These are phyloP conservation scores for Colletotrichum sp. DNA, from an alignment of 2,329 filamentous ascomycete genomes.

Conservation along the genomic window DNA sequence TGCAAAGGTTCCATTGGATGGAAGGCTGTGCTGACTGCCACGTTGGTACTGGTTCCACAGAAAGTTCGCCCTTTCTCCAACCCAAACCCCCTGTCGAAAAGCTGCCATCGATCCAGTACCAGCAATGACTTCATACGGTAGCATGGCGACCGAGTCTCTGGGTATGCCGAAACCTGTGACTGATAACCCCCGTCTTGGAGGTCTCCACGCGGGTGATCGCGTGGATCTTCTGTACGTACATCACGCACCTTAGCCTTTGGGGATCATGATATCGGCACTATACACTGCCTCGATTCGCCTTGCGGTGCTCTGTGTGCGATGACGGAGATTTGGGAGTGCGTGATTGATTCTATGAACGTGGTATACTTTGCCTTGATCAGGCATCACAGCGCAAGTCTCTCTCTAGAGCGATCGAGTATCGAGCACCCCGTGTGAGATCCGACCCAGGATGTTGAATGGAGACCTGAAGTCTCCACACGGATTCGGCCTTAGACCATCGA, in stretches of 20 bases:
- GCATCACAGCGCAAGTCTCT: not conserved
- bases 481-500: not conserved
- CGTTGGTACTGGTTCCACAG: not conserved
- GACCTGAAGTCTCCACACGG: not conserved
- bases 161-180: not conserved
- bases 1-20: conserved; percentile 10
- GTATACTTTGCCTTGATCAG: not conserved
- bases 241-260: not conserved
- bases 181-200: not conserved
- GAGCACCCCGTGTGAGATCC: not conserved
- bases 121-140: conserved; percentile 1
- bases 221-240: not conserved
- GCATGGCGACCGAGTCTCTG: conserved; percentile 7
- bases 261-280: not conserved
- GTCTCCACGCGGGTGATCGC: conserved; percentile 1
- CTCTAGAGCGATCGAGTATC: not conserved
- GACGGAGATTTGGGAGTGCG: not conserved
- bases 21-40: conserved; percentile 18
- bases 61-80: not conserved
- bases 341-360: not conserved
- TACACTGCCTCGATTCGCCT: not conserved
- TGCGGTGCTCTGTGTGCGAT: not conserved
- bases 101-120: not conserved
- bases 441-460: not conserved
- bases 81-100: not conserved